Base-by-base conservation (phyloP, 305 asterid species). In the Solanum aculeatissimum region DNA sequence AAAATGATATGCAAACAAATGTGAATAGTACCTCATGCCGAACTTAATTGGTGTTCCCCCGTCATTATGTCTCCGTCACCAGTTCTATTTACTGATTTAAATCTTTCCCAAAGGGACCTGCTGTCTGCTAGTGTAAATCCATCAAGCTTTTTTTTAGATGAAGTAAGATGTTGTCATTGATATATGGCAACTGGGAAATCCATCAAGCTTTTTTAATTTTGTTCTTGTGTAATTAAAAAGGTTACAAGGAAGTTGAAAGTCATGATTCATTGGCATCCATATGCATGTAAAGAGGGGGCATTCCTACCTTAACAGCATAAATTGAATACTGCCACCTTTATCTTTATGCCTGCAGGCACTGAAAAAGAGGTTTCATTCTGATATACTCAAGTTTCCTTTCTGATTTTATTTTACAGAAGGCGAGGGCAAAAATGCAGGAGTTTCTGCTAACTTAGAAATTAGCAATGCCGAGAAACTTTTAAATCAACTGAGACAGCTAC, bases 401-500 rank as follows among this genome's bases (percentile, higher is more conserved):
- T 85, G 49, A 45, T 69, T 47, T 84, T 57, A 23, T 80, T 72
- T 72, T 51, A 55, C 80, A 88, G 88, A 83, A 79, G 66, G 82
- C n/a, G 86, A 81, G 81, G 86, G 63, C 35, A 83, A 45, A 25
- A 55, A 81, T 81, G 58, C 75, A 81, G 87, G 38, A 72, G 47
- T 80, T 80, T 82, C 84, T 74, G 68, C 70, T 40, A 77, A 45
- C 75, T 51, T 80, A 15, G 87, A 38, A 49, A 74, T 54, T 62
- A 54, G 55, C 55, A 87, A 74, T 21, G 63, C 23, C 9, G 83
- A 47, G 68, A 80, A 83, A 63, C 71, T 87, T 86, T 80, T 85
- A 74, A 86, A 87, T 84, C 91, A 84, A 65, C 42, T 72, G 71
- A 80, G 85, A 23, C 85, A 68, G 57, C 55, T 91, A n/a, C 86